Percentiles rank a stretch among this genome's conserved stretches.
Conservation (phyloP, 371 early-diverging fungal genomes). For the Ordospora pajunii region DNA sequence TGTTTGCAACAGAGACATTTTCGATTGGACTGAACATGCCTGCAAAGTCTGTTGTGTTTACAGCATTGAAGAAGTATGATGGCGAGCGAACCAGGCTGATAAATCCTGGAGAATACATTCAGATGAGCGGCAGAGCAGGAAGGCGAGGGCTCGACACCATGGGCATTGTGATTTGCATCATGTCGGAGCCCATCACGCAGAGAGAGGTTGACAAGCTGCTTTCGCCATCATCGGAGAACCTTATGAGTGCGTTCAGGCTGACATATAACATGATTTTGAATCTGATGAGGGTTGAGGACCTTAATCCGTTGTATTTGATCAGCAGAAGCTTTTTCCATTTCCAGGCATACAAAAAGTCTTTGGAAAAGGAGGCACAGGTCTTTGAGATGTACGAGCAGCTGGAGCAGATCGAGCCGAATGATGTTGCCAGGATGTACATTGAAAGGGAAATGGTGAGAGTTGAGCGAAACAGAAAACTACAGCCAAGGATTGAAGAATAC, state of each 20-base stretch:
- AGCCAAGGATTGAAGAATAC: neutral
- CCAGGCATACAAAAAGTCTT: constrained; percentile 63
- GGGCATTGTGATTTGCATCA: constrained; percentile 90
- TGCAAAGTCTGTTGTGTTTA: constrained; percentile 95
- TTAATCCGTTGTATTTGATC: constrained; percentile 85
- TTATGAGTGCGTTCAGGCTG: constrained; percentile 89
- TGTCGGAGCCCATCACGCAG: constrained; percentile 63
- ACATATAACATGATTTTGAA: constrained; percentile 98
- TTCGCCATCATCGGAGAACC: constrained; percentile 68
- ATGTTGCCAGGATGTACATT: neutral
- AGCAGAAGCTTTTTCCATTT: constrained; percentile 87
- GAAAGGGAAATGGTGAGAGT: constrained; percentile 7
- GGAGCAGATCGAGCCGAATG: neutral
- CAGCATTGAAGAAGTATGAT: constrained; percentile 88
- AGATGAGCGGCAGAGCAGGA: constrained; percentile 65
- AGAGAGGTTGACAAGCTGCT: constrained; percentile 52
- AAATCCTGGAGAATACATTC: constrained; percentile 93
- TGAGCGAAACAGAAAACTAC: constrained; percentile 8
- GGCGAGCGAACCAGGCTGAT: constrained; percentile 77
- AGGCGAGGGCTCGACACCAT: constrained; percentile 74
- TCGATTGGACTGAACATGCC: constrained; percentile 99
- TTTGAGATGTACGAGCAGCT: constrained; percentile 3
- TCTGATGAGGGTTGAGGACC: constrained; percentile 84
- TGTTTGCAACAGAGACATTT: constrained; percentile 99
- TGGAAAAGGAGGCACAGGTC: constrained; percentile 34